Conservation (phyloP, 2,329 filamentous ascomycete genomes). For the Pestalotiopsis sp. region DNA sequence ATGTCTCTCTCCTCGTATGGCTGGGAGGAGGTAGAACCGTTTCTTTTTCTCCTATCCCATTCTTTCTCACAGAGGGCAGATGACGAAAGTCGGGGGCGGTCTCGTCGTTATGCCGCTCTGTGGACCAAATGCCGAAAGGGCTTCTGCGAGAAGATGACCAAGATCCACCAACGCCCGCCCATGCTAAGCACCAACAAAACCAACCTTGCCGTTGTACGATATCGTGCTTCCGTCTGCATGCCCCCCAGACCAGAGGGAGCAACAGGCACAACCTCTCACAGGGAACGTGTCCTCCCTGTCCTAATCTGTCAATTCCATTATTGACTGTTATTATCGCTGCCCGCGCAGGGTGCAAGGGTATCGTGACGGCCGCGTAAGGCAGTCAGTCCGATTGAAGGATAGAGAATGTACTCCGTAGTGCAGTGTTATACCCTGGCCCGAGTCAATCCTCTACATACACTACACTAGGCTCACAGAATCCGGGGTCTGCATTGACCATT, state of each 20-base stretch:
- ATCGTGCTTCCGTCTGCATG: background rate
- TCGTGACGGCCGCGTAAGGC: background rate
- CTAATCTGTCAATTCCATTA: background rate
- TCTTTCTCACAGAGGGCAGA: background rate
- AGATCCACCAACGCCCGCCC: background rate
- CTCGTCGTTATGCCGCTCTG: background rate
- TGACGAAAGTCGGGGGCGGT: background rate
- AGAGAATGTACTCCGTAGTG: background rate
- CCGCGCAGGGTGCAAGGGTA: background rate
- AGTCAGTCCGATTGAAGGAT: background rate
- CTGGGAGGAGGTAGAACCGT: background rate
- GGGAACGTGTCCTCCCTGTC: slow-evolving; percentile 4
- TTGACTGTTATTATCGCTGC: background rate
- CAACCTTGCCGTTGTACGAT: background rate
- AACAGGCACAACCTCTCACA: background rate
- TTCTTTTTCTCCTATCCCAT: background rate
- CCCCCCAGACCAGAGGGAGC: background rate
- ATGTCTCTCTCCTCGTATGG: background rate
- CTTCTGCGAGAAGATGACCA: background rate
- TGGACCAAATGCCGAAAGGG: background rate
- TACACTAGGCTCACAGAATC: background rate
- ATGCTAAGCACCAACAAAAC: background rate
- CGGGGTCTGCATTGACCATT: slow-evolving; percentile 12
- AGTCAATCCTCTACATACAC: background rate
- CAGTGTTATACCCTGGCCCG: background rate